Evolutionary conservation across 495 filamentous ascomycete genomes (phyloP).

Genomic region (Aspergillus coremiiformis): DNA sequence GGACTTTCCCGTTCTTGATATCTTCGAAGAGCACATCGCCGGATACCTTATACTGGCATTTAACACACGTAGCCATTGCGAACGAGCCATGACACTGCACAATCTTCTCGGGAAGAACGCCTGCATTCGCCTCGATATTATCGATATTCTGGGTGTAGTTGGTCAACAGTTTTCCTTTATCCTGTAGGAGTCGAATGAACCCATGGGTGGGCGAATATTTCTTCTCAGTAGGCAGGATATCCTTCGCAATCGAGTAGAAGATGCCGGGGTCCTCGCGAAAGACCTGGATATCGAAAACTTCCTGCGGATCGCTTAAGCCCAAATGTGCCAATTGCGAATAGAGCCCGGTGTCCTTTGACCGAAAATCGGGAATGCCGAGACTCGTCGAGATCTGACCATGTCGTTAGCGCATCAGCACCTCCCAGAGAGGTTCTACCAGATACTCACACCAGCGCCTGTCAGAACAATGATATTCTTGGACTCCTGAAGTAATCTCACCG

Average conservation of each 20-base stretch:
- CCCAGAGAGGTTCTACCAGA: not conserved
- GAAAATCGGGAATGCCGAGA: slow-evolving; percentile 61
- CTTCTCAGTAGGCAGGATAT: slow-evolving; percentile 70
- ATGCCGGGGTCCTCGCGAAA: slow-evolving; percentile 83
- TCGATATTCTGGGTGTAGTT: slow-evolving; percentile 99
- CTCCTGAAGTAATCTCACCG: slow-evolving; percentile 64
- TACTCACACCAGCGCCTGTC: slow-evolving; percentile 75
- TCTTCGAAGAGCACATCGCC: slow-evolving; percentile 73
- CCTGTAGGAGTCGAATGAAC: slow-evolving; percentile 90
- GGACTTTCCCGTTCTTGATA: slow-evolving; percentile 62
- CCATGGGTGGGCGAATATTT: slow-evolving; percentile 85
- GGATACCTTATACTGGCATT: slow-evolving; percentile 67
- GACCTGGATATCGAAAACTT: slow-evolving; percentile 84
- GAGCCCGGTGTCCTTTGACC: slow-evolving; percentile 59
- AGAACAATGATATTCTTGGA: slow-evolving; percentile 84
- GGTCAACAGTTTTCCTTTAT: slow-evolving; percentile 82
- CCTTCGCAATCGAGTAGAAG: slow-evolving; percentile 87
- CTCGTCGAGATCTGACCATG: slow-evolving; percentile 59
- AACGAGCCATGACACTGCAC: slow-evolving; percentile 97
- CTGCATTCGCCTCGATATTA: slow-evolving; percentile 86
- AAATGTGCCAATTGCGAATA: slow-evolving; percentile 68
- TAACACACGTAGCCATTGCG: slow-evolving; percentile 82
- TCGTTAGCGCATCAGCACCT: not conserved
- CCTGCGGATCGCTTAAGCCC: slow-evolving; percentile 78
- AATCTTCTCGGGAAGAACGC: slow-evolving; percentile 73